Percentiles rank a stretch among this genome's conserved stretches.
Evolutionary conservation across 257 asterid species (phyloP).

Genomic region (Primulina tabacum): DNA sequence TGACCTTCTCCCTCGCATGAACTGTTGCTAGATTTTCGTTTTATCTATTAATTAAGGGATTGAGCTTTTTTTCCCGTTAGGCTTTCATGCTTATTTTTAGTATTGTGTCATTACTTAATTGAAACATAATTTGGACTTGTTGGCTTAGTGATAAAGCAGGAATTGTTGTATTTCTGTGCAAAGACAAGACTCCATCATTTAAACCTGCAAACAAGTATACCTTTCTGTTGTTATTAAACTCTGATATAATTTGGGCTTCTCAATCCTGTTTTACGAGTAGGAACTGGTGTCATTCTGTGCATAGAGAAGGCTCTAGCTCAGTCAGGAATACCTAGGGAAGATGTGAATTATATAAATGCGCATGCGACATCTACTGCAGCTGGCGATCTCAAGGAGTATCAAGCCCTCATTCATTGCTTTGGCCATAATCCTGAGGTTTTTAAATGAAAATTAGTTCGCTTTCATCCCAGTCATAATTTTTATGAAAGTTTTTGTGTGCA

Average conservation of each 20-base stretch:
- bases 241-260: constrained; percentile 23
- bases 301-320: constrained; percentile 95
- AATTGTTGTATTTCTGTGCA: not conserved
- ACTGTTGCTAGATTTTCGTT: not conserved
- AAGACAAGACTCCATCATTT: not conserved
- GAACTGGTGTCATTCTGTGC: constrained; percentile 84
- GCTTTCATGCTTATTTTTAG: not conserved
- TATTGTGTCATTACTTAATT: not conserved
- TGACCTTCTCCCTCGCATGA: not conserved
- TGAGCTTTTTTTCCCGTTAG: not conserved
- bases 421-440: constrained; percentile 89
- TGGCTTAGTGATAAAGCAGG: not conserved
- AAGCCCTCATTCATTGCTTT: constrained; percentile 79
- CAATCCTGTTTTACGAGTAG: constrained; percentile 39
- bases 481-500: not conserved
- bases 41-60: not conserved
- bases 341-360: constrained; percentile 34
- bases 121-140: not conserved
- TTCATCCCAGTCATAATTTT: constrained; percentile 12
- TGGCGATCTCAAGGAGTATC: constrained; percentile 90
- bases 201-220: not conserved
- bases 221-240: constrained; percentile 2
- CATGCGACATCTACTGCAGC: constrained; percentile 98
- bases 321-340: constrained; percentile 82
- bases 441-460: constrained; percentile 20